Evolutionary conservation across 2,329 filamentous ascomycete genomes (phyloP), one percentile per base, ranked within the genome.

Genomic region (Claviceps africana): DNA sequence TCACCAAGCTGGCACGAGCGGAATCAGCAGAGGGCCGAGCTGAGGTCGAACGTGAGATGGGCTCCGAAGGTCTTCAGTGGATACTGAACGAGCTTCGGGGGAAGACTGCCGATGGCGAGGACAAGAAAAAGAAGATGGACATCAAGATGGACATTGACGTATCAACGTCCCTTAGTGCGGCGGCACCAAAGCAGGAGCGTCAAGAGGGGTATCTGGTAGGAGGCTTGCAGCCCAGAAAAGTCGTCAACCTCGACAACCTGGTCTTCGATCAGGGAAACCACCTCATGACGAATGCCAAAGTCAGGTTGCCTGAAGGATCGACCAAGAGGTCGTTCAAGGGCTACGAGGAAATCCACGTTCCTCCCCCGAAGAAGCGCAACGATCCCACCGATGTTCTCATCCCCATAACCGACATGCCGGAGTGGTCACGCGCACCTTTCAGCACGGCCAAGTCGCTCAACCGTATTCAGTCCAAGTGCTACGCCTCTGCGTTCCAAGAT

Each of bases 221-320:
- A 51, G 89, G 88, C 15, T 74, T 98, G 39, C 86, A 93, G 61
- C 93, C 94, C 2, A 83, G 83, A 59, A 88, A 87, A 64, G 72
- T 88, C 45, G 88, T 98, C 65, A 97, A 97, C 64, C 75, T 98
- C 50, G 91, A 98, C 53, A 97, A 97, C 61, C 79, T 98, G 35
- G 79, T 96, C 40, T 98, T 98, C 64, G 93, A 97, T 60, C 91
- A 97, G 69, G 93, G 93, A 51, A 98, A 97, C 62, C 93, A 98
- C 72, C 77, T 98, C 44, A 98, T 97, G 91, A 97, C 93, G n/a
- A 98, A 98, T 61, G 86, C 89, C 7, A 96, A 89, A 64, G 93
- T 98, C 47, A 85, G 86, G 56, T 76, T 98, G 21, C 93, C 93
- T 0, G 88, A 95, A 65, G 93, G 93, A 11, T 95, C 93, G 2